Base-by-base conservation (phyloP, 2,329 filamentous ascomycete genomes). In the Neophaeococcomyces mojaviensis region DNA sequence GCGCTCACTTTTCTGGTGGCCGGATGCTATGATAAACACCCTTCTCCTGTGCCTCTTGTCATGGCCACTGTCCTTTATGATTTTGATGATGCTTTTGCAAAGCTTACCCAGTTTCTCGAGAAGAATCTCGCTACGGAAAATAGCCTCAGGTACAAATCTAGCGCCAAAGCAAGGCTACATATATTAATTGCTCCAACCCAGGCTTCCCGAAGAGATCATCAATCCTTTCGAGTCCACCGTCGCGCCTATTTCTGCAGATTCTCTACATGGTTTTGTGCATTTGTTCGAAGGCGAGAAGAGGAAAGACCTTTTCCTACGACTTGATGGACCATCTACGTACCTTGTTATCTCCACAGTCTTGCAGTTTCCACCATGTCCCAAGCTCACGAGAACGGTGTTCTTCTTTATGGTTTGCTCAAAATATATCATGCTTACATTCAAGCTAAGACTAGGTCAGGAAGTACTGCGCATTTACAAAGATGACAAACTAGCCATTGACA, bases 361-460 rank as follows among this genome's bases (percentile, higher is more conserved):
- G 9, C 46, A 51, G 8, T 48, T 51, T 33, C 48, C 52, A 16
- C 44, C 49, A 19, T 55, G 50, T 9, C 15, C 24, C 16, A 38
- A 39, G 13, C 50, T 53, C 32, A 46, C 24, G 19, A 53, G 48
- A 34, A 20, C 49, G 28, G 34, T 55, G n/a, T 49, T 51, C 32
- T 30, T 51, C 12, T 51, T 53, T 49, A 48, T 55, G 43, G 51
- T 18, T 3, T 5, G 4, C 13, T 3, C 2, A 13, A 28, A 32
- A 4, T 8, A 16, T 30, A 18, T 13, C 32, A 35, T 18, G 32
- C 16, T n/a, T n/a, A 18, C 16, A 15, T 5, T n/a, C 16, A 15
- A 18, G 16, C 32, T 35, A 35, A 35, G 7, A 18, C 32, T n/a
- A 15, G 32, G 13, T 5, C 32, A 35, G 39, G 40, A 43, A 3